Base-by-base conservation (phyloP, 345 rosid species). In the Cochlearia excelsa region DNA sequence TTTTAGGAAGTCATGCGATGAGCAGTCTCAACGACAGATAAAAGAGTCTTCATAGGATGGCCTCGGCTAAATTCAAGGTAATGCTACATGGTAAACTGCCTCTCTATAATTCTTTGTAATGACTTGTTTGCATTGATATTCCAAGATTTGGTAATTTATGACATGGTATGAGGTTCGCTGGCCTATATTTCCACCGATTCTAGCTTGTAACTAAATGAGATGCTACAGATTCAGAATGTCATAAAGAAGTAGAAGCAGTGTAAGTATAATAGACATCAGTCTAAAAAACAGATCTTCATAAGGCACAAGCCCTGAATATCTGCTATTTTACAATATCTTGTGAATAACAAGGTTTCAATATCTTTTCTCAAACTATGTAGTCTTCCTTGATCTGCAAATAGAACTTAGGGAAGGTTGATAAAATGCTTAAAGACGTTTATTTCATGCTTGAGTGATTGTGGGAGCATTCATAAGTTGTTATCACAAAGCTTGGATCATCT, bases 391-490 rank as follows among this genome's bases (percentile, higher is more conserved):
- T 33, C 38, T 28, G 31, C 35, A n/a, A 23, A 54, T 39, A 54
- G 23, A 39, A 29, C 8, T 2, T 30, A 10, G 30, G 43, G 1
- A 38, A 39, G 42, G 26, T 40, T 28, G 45, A 63, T 10, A 9
- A 52, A 7, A 23, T 52, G 2, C 34, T 35, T 16, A 16, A 27
- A 64, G 37, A 52, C 34, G 8, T 11, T 38, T 65, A 58, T 56
- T 27, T 27, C 44, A 42, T 46, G 59, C 67, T 70, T 40, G 64
- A 81, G 66, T 93, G 97, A 51, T 69, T 87, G 63, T 89, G 99
- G 46, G 70, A 27, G 9, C 94, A 89, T 60, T 86, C 87, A 44
- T 93, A 93, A 27, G 91, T 93, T 40, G 99, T 89, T 42, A 93
- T 84, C 10, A 93, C 97, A 45, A 76, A 93, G 30, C 73, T 71